Percentiles rank a stretch among this genome's conserved stretches.
Conservation (phyloP, 257 asterid genomes). For the Nicotiana otophora region DNA sequence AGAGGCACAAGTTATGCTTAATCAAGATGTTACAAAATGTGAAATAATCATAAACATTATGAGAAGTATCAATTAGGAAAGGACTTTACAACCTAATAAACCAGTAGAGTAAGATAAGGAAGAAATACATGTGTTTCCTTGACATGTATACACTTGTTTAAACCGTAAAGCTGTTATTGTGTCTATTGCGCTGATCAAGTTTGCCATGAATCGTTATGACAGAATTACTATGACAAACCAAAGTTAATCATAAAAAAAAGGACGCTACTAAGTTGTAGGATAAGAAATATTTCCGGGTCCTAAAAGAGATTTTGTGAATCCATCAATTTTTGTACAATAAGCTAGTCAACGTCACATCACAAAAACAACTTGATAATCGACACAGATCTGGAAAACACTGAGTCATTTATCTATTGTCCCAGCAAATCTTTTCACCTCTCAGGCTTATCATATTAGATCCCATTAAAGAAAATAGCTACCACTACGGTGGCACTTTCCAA, state of each 20-base stretch:
- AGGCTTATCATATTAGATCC: not conserved
- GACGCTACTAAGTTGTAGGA: not conserved
- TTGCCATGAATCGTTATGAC: not conserved
- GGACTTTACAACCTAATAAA: not conserved
- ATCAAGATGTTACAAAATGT: not conserved
- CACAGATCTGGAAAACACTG: not conserved
- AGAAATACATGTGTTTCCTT: not conserved
- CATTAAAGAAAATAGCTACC: not conserved
- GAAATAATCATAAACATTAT: not conserved
- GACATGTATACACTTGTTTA: not conserved
- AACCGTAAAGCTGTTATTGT: not conserved
- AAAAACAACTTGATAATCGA: not conserved
- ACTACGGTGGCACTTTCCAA: not conserved
- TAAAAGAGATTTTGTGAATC: not conserved
- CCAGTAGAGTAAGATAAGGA: not conserved
- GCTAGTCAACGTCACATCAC: not conserved
- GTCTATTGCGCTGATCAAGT: not conserved
- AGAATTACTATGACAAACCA: not conserved
- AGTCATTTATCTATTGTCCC: not conserved
- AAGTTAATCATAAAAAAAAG: not conserved
- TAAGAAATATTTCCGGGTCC: not conserved
- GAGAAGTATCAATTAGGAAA: not conserved
- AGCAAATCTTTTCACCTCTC: not conserved
- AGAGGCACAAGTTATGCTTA: not conserved
- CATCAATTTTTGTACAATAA: not conserved